Conservation (phyloP, 805 yeast species). For the Candida argentea region DNA sequence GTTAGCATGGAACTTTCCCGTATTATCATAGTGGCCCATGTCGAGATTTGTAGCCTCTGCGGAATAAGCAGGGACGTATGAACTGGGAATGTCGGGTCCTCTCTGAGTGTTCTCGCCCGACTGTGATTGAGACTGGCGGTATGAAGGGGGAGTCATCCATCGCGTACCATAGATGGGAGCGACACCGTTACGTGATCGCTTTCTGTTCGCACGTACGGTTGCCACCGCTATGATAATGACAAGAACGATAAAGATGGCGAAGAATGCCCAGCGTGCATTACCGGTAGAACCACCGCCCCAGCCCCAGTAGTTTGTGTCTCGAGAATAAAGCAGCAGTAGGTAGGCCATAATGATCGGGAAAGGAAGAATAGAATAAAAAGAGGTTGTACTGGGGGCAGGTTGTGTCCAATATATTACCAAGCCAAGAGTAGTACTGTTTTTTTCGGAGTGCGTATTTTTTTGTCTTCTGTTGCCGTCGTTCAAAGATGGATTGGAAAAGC, state of each 20-base stretch:
- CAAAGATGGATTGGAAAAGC: too few relatives aligned
- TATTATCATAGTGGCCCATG: slow-evolving; percentile 64
- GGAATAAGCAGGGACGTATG: slow-evolving; percentile 61
- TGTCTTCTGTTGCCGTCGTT: too few relatives aligned
- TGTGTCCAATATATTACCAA: too few relatives aligned
- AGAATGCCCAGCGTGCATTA: slow-evolving; percentile 54
- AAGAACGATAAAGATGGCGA: slow-evolving; percentile 47
- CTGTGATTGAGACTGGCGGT: slow-evolving; percentile 54
- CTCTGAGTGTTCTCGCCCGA: slow-evolving; percentile 29
- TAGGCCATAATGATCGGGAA: too few relatives aligned
- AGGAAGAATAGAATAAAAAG: too few relatives aligned
- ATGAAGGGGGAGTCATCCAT: slow-evolving; percentile 83
- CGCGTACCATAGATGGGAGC: slow-evolving; percentile 66
- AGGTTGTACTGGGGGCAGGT: too few relatives aligned
- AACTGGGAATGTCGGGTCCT: slow-evolving; percentile 29
- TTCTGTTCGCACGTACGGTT: slow-evolving; percentile 46
- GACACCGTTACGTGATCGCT: slow-evolving; percentile 38
- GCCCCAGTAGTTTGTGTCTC: too few relatives aligned
- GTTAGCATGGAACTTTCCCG: slow-evolving; percentile 37
- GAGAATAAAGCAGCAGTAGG: too few relatives aligned
- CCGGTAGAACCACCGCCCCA: too few relatives aligned
- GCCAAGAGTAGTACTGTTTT: too few relatives aligned
- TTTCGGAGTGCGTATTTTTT: too few relatives aligned
- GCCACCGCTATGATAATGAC: slow-evolving; percentile 36
- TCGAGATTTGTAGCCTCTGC: slow-evolving; percentile 60